Evolutionary conservation across 192 early-diverging fungal genomes (phyloP).

Genomic region (Coemansia javaensis): DNA sequence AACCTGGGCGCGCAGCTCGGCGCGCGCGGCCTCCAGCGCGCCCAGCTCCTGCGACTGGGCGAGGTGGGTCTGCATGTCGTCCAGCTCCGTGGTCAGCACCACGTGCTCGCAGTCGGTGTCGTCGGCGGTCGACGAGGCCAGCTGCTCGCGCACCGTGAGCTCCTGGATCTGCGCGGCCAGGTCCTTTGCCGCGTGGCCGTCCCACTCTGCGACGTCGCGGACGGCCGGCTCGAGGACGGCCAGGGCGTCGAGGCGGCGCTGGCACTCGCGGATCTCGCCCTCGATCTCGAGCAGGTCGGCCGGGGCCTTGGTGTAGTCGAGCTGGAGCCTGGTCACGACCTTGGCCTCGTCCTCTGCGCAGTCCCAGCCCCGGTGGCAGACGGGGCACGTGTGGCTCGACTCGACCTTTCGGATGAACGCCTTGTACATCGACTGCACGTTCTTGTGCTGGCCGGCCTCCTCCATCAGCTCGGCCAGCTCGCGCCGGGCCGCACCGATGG

Average conservation of each 20-base stretch:
- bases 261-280: slow-evolving; percentile 17
- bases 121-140: slow-evolving; percentile 14
- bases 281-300: slow-evolving; percentile 33
- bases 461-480: slow-evolving; percentile 53
- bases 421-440: slow-evolving; percentile 59
- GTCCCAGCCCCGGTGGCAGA: slow-evolving; percentile 77
- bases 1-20: slow-evolving; percentile 46
- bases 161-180: slow-evolving; percentile 48
- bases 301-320: slow-evolving; percentile 44
- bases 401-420: slow-evolving; percentile 65
- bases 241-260: slow-evolving; percentile 23
- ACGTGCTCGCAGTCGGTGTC: slow-evolving; percentile 18
- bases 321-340: slow-evolving; percentile 31
- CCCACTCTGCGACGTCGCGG: slow-evolving; percentile 37
- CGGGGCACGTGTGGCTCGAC: slow-evolving; percentile 65
- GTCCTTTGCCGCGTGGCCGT: slow-evolving; percentile 9
- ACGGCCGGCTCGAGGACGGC: slow-evolving; percentile 22
- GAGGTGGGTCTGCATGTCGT: slow-evolving; percentile 10
- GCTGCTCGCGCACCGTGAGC: slow-evolving; percentile 37
- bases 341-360: slow-evolving; percentile 42
- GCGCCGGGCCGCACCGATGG: slow-evolving; percentile 26
- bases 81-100: slow-evolving; percentile 11
- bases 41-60: slow-evolving; percentile 21
- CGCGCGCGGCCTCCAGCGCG: slow-evolving; percentile 37
- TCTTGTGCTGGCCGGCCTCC: slow-evolving; percentile 39